Evolutionary conservation across 306 rosid genomes (phyloP), one percentile per base, ranked within the genome.

Genomic region (Mimosa bimucronata): DNA sequence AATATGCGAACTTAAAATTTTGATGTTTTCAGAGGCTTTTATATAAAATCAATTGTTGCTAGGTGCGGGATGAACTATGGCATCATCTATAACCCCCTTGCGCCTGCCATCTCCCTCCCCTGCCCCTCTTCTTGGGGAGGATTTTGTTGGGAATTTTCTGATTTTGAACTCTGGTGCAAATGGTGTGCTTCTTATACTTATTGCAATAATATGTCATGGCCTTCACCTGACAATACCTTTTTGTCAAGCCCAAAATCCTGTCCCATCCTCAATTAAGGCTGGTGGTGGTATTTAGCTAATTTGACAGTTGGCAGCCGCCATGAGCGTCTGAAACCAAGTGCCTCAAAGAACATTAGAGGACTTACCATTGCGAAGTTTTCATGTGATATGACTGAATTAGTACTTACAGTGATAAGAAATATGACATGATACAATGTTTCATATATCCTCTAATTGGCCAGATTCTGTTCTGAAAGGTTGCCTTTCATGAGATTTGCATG

Each of bases 31-130:
- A 37, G 61, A 41, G 21, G 28, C 50, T 40, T 57, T 9, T 14
- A 2, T 29, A n/a, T 58, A 45, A 60, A 58, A 79, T 28, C 37
- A 79, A 2, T 46, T 60, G n/a, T 79, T 70, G 30, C 73, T 67
- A 5, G 31, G 30, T n/a, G 21, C 25, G 50, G 50, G 37, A 67
- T 67, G 73, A 2, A 52, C 19, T 37, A 46, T 66, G 19, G 71
- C 7, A 30, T 30, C 71, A 65, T 45, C 71, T 65, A 40, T 65
- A 9, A 31, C 45, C 34, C 45, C 71, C 40, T 18, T 34, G 45
- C 21, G 14, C 71, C 21, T 65, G 14, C 29, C 64, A 10, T 23
- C 64, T 57, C 64, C 30, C 64, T 57, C 64, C 64, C 64, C 64
- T 21, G 14, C n/a, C n/a, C 25, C 44, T 18, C 71, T 34, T 31